These are phyloP conservation scores for Debaryomyces sp. DNA, from an alignment of 1,139 yeast species.

Conservation along the genomic window DNA sequence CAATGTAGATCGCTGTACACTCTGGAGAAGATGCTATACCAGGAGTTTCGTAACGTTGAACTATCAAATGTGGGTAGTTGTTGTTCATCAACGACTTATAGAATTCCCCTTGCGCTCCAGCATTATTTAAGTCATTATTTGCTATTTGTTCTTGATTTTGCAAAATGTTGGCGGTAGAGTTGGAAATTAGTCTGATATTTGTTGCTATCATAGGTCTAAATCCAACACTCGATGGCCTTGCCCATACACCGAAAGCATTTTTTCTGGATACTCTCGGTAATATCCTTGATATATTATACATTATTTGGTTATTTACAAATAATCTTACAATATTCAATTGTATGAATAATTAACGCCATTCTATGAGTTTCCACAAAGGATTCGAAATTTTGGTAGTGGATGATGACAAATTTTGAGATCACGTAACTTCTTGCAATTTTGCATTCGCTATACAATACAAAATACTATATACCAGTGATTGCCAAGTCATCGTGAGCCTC, in stretches of 20 bases:
- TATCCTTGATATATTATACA: slow-evolving; percentile 12
- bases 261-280: slow-evolving; percentile 9
- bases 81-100: slow-evolving; percentile 71
- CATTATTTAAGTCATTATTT: slow-evolving; percentile 67
- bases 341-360: slow-evolving; percentile 2
- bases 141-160: slow-evolving; percentile 83
- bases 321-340: neutral
- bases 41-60: slow-evolving; percentile 87
- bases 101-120: slow-evolving; percentile 78
- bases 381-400: slow-evolving; percentile 6
- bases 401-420: slow-evolving; percentile 7
- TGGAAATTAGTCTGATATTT: slow-evolving; percentile 12
- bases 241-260: neutral
- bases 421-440: neutral
- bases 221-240: neutral
- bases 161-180: slow-evolving; percentile 39
- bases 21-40: slow-evolving; percentile 83
- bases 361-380: slow-evolving; percentile 2
- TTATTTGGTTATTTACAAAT: slow-evolving; percentile 2
- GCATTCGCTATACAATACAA: neutral
- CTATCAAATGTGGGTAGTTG: slow-evolving; percentile 91
- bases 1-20: slow-evolving; percentile 74
- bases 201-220: neutral
- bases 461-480: slow-evolving; percentile 36
- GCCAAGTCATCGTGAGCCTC: slow-evolving; percentile 59